These are phyloP conservation scores for Phytophthora vignae DNA, from an alignment of 352 stramenopile genomes.

Conservation along the genomic window DNA sequence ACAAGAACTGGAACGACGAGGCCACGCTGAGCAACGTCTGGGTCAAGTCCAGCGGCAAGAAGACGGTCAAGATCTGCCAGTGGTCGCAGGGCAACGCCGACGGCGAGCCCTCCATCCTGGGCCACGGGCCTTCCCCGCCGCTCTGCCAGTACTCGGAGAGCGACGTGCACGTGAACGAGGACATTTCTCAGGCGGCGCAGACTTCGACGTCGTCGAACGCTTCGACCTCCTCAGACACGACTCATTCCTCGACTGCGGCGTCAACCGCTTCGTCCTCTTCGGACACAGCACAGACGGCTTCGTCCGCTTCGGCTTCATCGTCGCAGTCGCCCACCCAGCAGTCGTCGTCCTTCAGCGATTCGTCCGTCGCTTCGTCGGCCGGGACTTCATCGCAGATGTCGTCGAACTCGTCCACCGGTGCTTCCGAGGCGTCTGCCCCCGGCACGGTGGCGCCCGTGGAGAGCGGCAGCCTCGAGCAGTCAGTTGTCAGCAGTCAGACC, in stretches of 20 bases:
- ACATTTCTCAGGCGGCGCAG: slow-evolving; percentile 17
- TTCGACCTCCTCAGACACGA: background rate
- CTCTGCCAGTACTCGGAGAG: slow-evolving; percentile 1
- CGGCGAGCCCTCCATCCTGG: slow-evolving; percentile 19
- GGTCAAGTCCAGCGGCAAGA: slow-evolving; percentile 24
- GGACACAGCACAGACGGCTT: background rate
- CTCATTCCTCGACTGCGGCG: slow-evolving; percentile 10
- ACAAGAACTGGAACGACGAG: slow-evolving; percentile 27
- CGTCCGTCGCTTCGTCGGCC: slow-evolving; percentile 5
- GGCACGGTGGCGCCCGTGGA: slow-evolving; percentile 28
- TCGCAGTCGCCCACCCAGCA: slow-evolving; percentile 14
- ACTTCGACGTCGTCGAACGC: slow-evolving; percentile 1
- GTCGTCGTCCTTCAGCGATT: slow-evolving; percentile 8
- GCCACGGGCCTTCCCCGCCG: background rate
- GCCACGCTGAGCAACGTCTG: slow-evolving; percentile 36
- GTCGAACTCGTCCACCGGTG: slow-evolving; percentile 25
- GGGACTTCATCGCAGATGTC: slow-evolving; percentile 11
- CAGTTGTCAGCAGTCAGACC: slow-evolving; percentile 20
- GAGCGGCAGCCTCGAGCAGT: slow-evolving; percentile 23
- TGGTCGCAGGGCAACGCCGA: slow-evolving; percentile 33
- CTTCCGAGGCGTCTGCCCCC: slow-evolving; percentile 13
- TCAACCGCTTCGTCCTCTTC: background rate
- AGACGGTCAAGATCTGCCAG: slow-evolving; percentile 20
- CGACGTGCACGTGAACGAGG: background rate
- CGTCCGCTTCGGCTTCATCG: slow-evolving; percentile 4